Base-by-base conservation (phyloP, 331 rosid species). In the Saraca asoca region DNA sequence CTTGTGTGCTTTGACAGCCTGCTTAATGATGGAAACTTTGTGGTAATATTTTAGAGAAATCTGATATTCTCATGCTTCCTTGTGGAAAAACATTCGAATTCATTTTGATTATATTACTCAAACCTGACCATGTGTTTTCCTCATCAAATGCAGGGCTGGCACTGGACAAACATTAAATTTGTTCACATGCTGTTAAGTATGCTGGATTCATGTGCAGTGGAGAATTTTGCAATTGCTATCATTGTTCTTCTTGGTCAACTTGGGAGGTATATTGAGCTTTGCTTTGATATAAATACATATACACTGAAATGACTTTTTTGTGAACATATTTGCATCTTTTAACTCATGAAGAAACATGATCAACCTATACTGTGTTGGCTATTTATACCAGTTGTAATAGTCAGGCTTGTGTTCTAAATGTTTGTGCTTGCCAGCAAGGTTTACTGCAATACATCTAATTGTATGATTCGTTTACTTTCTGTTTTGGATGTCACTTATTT, bases 241-340 rank as follows among this genome's bases (percentile, higher is more conserved):
- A 61, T 85, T 62, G 74, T 83, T 83, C 94, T 93, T 54, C 91
- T 93, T 34, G 94, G 90, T 71, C 95, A 85, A 74, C 91, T 93
- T 72, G 96, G 96, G 81, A 87, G 95, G 98, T 89, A 82, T 69
- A 29, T 53, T 61, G 38, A 58, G 51, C 8, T 15, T 51, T 75
- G 52, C 42, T 58, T 66, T 71, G 50, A 13, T 52, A 17, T 16
- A 31, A 12, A 63, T 44, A n/a, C 13, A 12, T 17, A 33, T 34
- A 38, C 16, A 17, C 4, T 10, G 4, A 43, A 0, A 43, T 43
- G 2, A 10, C 43, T 4, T 39, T 39, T 2, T 39, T 39, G 8
- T 39, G 11, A 5, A 39, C 43, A 39, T 39, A 5, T 8, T 2
- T 39, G 43, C 1, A 6, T 39, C 43, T 39, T n/a, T 5, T 39